These are phyloP conservation scores for Aspergillus pseudotamarii DNA, from an alignment of 2,329 filamentous ascomycete species.

Conservation along the genomic window DNA sequence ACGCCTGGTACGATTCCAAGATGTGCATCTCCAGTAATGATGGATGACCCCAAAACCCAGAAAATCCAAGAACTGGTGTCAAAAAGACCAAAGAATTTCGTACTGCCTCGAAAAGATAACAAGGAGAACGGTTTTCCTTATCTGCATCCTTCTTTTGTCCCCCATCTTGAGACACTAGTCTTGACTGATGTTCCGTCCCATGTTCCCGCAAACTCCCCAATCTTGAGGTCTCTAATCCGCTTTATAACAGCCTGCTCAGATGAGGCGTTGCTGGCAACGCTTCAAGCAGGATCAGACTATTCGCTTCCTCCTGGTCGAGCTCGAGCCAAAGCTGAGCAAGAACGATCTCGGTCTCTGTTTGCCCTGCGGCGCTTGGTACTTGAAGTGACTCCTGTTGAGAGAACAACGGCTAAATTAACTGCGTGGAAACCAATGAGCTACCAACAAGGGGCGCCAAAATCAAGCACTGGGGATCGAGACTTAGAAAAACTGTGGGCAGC, in stretches of 20 bases:
- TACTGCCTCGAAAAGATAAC: conserved; percentile 31
- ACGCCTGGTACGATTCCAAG: conserved; percentile 14
- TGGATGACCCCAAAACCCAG: conserved; percentile 30
- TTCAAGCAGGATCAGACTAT: conserved; percentile 60
- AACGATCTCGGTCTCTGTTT: conserved; percentile 56
- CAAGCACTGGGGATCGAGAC: conserved; percentile 62
- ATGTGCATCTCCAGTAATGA: conserved; percentile 23
- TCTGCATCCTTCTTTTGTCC: conserved; percentile 59
- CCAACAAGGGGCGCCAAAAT: conserved; percentile 53
- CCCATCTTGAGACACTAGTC: conserved; percentile 57
- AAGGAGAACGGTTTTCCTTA: conserved; percentile 33
- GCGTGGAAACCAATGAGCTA: conserved; percentile 48
- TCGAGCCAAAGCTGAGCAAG: conserved; percentile 51
- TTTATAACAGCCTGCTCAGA: conserved; percentile 62
- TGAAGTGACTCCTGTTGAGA: conserved; percentile 50
- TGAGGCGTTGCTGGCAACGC: conserved; percentile 55
- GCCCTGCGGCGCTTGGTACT: conserved; percentile 59
- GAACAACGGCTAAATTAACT: conserved; percentile 20
- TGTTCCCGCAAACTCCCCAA: conserved; percentile 43
- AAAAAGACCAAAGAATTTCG: conserved; percentile 39
- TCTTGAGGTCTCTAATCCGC: conserved; percentile 50
- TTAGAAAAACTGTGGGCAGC: conserved; percentile 63
- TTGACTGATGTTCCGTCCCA: conserved; percentile 59
- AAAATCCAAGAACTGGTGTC: conserved; percentile 43
- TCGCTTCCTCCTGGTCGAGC: conserved; percentile 60